phyloP scores from a whole-genome alignment of 2,329 filamentous ascomycete genomes.

The Coniella vitis region DNA sequence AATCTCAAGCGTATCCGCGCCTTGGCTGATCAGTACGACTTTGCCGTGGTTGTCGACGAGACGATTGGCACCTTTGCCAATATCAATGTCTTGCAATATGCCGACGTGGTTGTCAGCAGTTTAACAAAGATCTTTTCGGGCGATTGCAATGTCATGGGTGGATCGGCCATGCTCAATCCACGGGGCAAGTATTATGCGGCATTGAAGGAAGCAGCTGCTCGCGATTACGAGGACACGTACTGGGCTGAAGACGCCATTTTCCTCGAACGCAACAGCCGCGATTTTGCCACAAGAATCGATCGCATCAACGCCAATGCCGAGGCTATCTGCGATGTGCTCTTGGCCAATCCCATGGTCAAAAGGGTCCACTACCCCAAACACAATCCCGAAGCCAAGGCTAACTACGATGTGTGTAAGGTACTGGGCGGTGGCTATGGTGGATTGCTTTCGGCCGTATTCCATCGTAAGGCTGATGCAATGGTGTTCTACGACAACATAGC shows the following conservation, averaged over 20 bases:
- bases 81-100: slow-evolving; percentile 81
- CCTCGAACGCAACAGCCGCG: slow-evolving; percentile 91
- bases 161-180: slow-evolving; percentile 60
- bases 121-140: slow-evolving; percentile 96
- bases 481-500: slow-evolving; percentile 81
- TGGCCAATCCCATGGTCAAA: slow-evolving; percentile 57
- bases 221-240: slow-evolving; percentile 78
- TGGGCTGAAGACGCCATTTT: slow-evolving; percentile 94
- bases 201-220: slow-evolving; percentile 59
- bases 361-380: slow-evolving; percentile 82
- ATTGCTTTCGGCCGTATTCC: slow-evolving; percentile 77
- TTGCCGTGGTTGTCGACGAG: slow-evolving; percentile 88
- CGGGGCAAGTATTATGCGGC: slow-evolving; percentile 61
- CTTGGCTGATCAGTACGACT: slow-evolving; percentile 77
- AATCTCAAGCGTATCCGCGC: slow-evolving; percentile 74
- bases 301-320: slow-evolving; percentile 84
- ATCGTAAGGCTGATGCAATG: slow-evolving; percentile 61
- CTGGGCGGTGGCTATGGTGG: slow-evolving; percentile 81
- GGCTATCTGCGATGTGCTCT: slow-evolving; percentile 68
- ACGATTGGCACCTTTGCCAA: slow-evolving; percentile 97
- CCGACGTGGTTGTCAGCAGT: slow-evolving; percentile 89
- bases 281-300: slow-evolving; percentile 77
- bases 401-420: slow-evolving; percentile 74
- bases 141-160: slow-evolving; percentile 97
- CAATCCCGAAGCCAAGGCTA: slow-evolving; percentile 51